These are phyloP conservation scores for Epichloe gansuensis DNA, from an alignment of 2,329 filamentous ascomycete species.

Conservation along the genomic window DNA sequence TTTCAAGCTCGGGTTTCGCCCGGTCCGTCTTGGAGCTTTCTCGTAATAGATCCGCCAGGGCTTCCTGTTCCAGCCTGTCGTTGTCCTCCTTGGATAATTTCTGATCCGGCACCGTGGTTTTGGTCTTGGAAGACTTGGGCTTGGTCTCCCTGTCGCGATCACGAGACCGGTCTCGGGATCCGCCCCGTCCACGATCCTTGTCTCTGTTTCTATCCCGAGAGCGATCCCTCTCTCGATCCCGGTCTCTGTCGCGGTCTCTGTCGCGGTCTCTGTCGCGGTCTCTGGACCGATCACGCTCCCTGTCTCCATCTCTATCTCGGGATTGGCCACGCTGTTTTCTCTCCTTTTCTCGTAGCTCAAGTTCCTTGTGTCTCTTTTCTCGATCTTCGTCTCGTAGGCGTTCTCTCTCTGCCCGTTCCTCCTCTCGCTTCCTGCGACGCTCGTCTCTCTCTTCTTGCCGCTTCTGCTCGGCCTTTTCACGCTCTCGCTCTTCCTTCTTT, in stretches of 20 bases:
- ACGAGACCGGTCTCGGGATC: slow-evolving; percentile 18
- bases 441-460: slow-evolving; percentile 38
- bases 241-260: slow-evolving; percentile 17
- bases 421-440: slow-evolving; percentile 35
- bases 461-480: slow-evolving; percentile 36
- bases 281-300: slow-evolving; percentile 14
- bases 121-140: slow-evolving; percentile 19
- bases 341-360: slow-evolving; percentile 25
- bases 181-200: slow-evolving; percentile 16
- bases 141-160: slow-evolving; percentile 19
- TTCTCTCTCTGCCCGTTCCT: slow-evolving; percentile 43
- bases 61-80: slow-evolving; percentile 43
- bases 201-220: slow-evolving; percentile 19
- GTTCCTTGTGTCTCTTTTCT: slow-evolving; percentile 27
- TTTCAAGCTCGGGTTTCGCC: slow-evolving; percentile 41
- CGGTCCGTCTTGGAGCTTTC: slow-evolving; percentile 39
- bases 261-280: slow-evolving; percentile 9
- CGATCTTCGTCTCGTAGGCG: slow-evolving; percentile 27
- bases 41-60: slow-evolving; percentile 44
- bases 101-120: slow-evolving; percentile 29
- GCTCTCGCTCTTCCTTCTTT: slow-evolving; percentile 34
- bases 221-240: slow-evolving; percentile 19
- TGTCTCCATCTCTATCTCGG: neutral
- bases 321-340: slow-evolving; percentile 13
- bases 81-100: slow-evolving; percentile 45